Base-by-base conservation (phyloP, 2,329 filamentous ascomycete species). In the Berkeleyomyces rouxiae region DNA sequence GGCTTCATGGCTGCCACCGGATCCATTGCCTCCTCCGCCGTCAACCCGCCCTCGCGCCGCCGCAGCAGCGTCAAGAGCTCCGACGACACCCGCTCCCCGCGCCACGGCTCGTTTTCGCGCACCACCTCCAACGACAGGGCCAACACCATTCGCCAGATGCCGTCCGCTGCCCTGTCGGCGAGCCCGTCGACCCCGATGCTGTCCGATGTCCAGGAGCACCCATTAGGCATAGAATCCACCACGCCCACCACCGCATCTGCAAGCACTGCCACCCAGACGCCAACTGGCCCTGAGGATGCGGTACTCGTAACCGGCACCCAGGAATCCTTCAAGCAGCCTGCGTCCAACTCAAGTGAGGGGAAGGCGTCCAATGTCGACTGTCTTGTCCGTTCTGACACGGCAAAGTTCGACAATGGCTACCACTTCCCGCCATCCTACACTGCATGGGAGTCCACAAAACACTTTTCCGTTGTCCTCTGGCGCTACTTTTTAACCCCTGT, bases 401-500 rank as follows among this genome's bases (percentile, higher is more conserved):
- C 73, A 63, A 69, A 76, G 62, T 83, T 81, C 66, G 74, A 77
- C n/a, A 86, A 85, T 68, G 82, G 83, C 49, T 85, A 86, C 68
- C 80, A 85, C 69, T 85, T 84, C 67, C 82, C 81, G 31, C 83
- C 81, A 4, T 81, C 78, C 62, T 82, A 83, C 68, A 74, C 82
- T 0, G 82, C 80, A 75, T 78, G 75, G 43, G 79, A 83, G 63
- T 80, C 83, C 1, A 80, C 82, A 1, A 74, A 72, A 23, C 81
- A 83, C 61, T 82, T 79, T 1, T 69, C 84, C 10, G 74, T 78
- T 37, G 79, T 81, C 0, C 88, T 87, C 69, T 85, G 83, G 82
- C 79, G 82, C 61, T 95, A 89, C 75, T 82, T 87, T 68, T 75
- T 81, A 44, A 95, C 88, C 0, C 86, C 86, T 0, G 72, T 87